phyloP scores from a whole-genome alignment of 225 moss, liverwort and hornwort genomes.

The Polytrichum formosum region DNA sequence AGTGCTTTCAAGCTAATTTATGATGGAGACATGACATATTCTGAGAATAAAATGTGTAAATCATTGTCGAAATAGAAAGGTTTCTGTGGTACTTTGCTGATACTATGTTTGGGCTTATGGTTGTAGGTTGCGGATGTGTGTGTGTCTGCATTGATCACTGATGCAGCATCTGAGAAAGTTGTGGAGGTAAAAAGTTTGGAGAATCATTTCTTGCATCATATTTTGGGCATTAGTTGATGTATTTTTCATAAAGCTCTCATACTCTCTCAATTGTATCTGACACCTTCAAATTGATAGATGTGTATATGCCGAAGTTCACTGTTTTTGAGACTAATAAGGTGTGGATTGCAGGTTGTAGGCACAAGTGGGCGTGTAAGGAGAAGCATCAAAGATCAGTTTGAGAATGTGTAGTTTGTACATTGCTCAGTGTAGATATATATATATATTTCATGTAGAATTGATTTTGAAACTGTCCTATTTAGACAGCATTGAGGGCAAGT shows the following conservation, averaged over 20 bases:
- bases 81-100: not conserved
- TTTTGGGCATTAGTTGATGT: not conserved
- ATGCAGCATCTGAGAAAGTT: constrained; percentile 73
- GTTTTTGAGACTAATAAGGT: not conserved
- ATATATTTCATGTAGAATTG: too few species aligned
- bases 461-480: not conserved
- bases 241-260: not conserved
- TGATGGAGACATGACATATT: too few species aligned
- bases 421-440: not conserved
- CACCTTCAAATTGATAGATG: not conserved
- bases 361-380: constrained; percentile 51
- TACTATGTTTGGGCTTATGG: not conserved
- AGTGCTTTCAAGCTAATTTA: too few species aligned
- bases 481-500: too few species aligned
- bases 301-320: too few species aligned
- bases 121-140: constrained; percentile 80
- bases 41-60: not conserved
- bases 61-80: not conserved
- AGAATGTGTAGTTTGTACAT: constrained; percentile 23
- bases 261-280: not conserved
- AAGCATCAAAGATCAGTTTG: constrained; percentile 53
- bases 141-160: constrained; percentile 62
- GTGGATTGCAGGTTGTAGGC: constrained; percentile 32
- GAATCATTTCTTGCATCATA: not conserved
- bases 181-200: constrained; percentile 60